phyloP scores from a whole-genome alignment of 495 filamentous ascomycete genomes.

The Aspergillus diversus region DNA sequence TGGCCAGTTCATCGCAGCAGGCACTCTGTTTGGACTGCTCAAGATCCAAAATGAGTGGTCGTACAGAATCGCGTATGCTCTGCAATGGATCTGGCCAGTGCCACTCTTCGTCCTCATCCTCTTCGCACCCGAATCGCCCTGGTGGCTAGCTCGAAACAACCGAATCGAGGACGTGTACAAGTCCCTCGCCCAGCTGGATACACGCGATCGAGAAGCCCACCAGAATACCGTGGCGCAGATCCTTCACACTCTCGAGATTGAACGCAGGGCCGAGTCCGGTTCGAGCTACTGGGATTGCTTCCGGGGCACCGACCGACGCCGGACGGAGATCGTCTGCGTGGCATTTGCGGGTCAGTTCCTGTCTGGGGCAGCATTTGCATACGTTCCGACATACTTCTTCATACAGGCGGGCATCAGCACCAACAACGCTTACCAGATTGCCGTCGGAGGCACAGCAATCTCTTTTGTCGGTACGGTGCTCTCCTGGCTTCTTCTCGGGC shows the following conservation, averaged over 20 bases:
- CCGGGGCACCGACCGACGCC: slow-evolving; percentile 66
- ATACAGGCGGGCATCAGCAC: slow-evolving; percentile 65
- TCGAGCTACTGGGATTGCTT: slow-evolving; percentile 70
- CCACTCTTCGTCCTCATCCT: slow-evolving; percentile 58
- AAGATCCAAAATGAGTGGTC: slow-evolving; percentile 35
- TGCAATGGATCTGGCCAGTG: slow-evolving; percentile 70
- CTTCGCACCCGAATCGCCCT: slow-evolving; percentile 65
- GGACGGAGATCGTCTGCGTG: slow-evolving; percentile 72
- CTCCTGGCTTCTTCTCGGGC: slow-evolving; percentile 54
- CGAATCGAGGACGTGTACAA: slow-evolving; percentile 48
- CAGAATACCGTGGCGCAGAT: slow-evolving; percentile 58
- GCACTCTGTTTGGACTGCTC: slow-evolving; percentile 56
- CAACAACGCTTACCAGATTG: slow-evolving; percentile 55
- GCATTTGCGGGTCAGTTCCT: slow-evolving; percentile 76
- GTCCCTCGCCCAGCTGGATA: slow-evolving; percentile 44
- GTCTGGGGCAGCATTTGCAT: slow-evolving; percentile 70
- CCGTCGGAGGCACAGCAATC: slow-evolving; percentile 57
- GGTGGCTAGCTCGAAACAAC: slow-evolving; percentile 65
- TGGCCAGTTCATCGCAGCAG: slow-evolving; percentile 61
- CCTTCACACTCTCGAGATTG: slow-evolving; percentile 62
- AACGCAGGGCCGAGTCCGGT: slow-evolving; percentile 59
- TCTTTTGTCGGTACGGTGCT: slow-evolving; percentile 60
- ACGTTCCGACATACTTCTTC: slow-evolving; percentile 74
- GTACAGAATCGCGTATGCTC: slow-evolving; percentile 62
- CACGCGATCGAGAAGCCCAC: slow-evolving; percentile 14